Evolutionary conservation across 148 eudicot genomes (phyloP), one percentile per base, ranked within the genome.

Genomic region (Camellia sinensis): DNA sequence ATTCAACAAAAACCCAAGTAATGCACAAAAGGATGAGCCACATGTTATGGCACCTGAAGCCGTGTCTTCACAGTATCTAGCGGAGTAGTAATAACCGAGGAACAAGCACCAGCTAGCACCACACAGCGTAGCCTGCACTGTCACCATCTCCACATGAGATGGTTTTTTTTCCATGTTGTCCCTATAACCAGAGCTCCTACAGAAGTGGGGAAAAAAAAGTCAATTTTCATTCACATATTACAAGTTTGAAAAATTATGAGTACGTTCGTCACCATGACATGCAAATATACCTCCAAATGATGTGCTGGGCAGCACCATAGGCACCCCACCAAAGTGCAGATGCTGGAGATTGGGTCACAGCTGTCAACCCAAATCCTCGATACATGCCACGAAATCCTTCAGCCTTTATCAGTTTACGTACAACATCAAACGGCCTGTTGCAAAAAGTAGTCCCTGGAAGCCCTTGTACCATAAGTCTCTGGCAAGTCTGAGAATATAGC

Each of bases 301-400:
- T 74, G 71, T 89, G 92, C 64, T 92, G 97, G 73, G 91, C 90
- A 64, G 91, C 75, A 78, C 91, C 97, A 79, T 92, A 92, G 52
- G 91, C 81, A 56, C 90, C 97, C 97, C 97, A 92, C 97, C 97
- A 92, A 82, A 92, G 89, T 15, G 97, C 97, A 29, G 91, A 89
- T 41, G 97, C 94, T 74, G 94, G 97, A 80, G 97, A 84, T 54
- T 87, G 90, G 21, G 89, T 89, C 71, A 86, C 61, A 81, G 87
- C 91, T 9, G 97, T 91, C 84, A 92, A 84, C 43, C 92, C 89
- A 80, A 92, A 92, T 1, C 97, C 94, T 71, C 97, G 82, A 78
- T 91, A 92, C 71, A 91, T 17, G 53, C 97, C 97, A 61, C 94
- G 89, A 21, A 91, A 67, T 48, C 97, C 97, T 85, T 92, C 94